These are phyloP conservation scores for Albifimbria verrucaria DNA, from an alignment of 2,329 filamentous ascomycete species.

Conservation along the genomic window DNA sequence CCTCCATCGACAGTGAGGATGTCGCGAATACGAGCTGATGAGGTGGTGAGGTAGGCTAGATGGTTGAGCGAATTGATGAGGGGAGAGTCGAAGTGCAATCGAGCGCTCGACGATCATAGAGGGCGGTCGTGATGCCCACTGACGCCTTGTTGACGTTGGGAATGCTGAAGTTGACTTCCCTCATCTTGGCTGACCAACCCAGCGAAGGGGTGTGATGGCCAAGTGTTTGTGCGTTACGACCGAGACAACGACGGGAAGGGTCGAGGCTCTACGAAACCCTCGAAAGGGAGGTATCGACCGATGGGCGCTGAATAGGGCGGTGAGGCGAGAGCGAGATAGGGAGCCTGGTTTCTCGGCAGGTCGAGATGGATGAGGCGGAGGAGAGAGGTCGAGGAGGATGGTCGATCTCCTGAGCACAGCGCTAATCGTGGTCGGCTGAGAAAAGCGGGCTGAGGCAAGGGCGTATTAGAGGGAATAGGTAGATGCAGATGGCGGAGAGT, in stretches of 20 bases:
- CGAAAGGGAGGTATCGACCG: background rate
- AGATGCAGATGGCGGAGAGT: background rate
- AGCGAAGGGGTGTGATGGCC: background rate
- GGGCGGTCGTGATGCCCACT: slow-evolving; percentile 94
- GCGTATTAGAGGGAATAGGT: background rate
- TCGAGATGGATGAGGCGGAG: background rate
- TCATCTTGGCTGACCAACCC: slow-evolving; percentile 63
- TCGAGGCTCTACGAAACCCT: background rate
- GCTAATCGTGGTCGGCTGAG: background rate
- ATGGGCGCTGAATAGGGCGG: background rate
- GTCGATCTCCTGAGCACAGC: background rate
- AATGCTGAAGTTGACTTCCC: slow-evolving; percentile 99
- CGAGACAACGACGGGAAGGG: background rate
- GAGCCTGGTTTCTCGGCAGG: background rate
- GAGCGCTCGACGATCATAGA: slow-evolving; percentile 94
- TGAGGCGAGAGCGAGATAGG: background rate
- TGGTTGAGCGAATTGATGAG: slow-evolving; percentile 99
- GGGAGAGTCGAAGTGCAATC: slow-evolving; percentile 98
- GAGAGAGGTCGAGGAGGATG: background rate
- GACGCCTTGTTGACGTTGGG: slow-evolving; percentile 99
- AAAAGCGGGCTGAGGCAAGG: background rate
- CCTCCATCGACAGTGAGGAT: slow-evolving; percentile 98
- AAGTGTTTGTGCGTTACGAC: background rate
- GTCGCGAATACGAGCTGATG: slow-evolving; percentile 93
- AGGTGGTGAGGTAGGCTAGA: slow-evolving; percentile 96